Evolutionary conservation across 2,329 filamentous ascomycete genomes (phyloP).

Genomic region (Hypoxylon sp.): DNA sequence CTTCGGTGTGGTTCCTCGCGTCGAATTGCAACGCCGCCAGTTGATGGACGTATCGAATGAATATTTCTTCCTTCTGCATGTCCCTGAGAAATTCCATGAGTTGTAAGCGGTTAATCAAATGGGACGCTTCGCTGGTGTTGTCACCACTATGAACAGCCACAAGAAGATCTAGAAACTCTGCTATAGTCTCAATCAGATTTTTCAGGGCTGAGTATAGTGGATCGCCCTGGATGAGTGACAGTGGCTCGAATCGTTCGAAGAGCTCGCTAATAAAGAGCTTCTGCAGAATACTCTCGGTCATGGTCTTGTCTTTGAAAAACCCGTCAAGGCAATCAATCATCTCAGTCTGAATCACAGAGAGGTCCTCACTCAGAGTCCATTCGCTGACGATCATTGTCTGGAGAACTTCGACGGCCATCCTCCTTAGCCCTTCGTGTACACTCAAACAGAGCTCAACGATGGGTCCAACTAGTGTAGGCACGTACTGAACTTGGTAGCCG

Average conservation of each 20-base stretch:
- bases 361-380: slow-evolving; percentile 94
- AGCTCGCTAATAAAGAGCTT: slow-evolving; percentile 93
- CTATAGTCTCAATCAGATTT: slow-evolving; percentile 84
- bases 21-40: slow-evolving; percentile 82
- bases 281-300: slow-evolving; percentile 90
- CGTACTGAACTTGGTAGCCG: slow-evolving; percentile 98
- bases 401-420: slow-evolving; percentile 91
- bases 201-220: slow-evolving; percentile 81
- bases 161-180: slow-evolving; percentile 90
- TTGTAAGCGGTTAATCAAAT: slow-evolving; percentile 88
- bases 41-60: slow-evolving; percentile 95
- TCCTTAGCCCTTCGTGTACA: slow-evolving; percentile 90
- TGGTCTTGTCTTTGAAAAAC: slow-evolving; percentile 88
- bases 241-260: slow-evolving; percentile 80
- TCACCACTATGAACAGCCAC: slow-evolving; percentile 89
- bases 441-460: slow-evolving; percentile 96
- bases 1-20: slow-evolving; percentile 84
- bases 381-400: slow-evolving; percentile 99
- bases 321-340: slow-evolving; percentile 94
- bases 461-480: slow-evolving; percentile 89
- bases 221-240: slow-evolving; percentile 76
- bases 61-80: slow-evolving; percentile 97
- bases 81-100: slow-evolving; percentile 97
- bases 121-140: slow-evolving; percentile 78
- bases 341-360: slow-evolving; percentile 92